Percentiles rank a stretch among this genome's conserved stretches.
Conservation (phyloP, 2,329 filamentous ascomycete species). For the Penicillium sp. region DNA sequence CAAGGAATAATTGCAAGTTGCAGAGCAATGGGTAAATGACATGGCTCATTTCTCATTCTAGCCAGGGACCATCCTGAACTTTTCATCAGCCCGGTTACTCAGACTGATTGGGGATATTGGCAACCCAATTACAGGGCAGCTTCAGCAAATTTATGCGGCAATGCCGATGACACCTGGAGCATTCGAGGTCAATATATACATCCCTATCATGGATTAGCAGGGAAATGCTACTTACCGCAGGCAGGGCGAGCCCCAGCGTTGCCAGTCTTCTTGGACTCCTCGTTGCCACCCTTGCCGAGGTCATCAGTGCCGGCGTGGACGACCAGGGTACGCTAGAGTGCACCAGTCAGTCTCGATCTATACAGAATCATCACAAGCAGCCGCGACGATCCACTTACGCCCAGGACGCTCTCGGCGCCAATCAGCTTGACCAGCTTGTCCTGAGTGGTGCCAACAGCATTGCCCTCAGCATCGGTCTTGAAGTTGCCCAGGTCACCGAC, state of each 20-base stretch:
- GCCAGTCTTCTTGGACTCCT: conserved; percentile 97
- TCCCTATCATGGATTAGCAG: neutral
- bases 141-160: conserved; percentile 58
- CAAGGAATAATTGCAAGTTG: neutral
- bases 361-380: neutral
- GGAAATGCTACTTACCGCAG: conserved; percentile 65
- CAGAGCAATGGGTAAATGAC: conserved; percentile 5
- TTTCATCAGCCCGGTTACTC: too few relatives aligned
- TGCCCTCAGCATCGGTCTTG: conserved; percentile 89
- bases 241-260: conserved; percentile 92
- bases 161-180: conserved; percentile 84
- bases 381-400: conserved; percentile 56
- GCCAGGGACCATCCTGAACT: conserved; percentile 20
- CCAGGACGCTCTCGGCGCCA: conserved; percentile 89
- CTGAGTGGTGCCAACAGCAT: conserved; percentile 72
- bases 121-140: conserved; percentile 15
- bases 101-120: too few relatives aligned
- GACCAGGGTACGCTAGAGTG: conserved; percentile 90
- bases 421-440: conserved; percentile 94
- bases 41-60: conserved; percentile 25
- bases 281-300: conserved; percentile 84
- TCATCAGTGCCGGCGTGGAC: conserved; percentile 95
- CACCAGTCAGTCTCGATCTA: conserved; percentile 54
- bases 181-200: conserved; percentile 12
- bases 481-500: conserved; percentile 98